Evolutionary conservation across 2,329 filamentous ascomycete species (phyloP), one percentile per base, ranked within the genome.

Genomic region (Capronia americana): DNA sequence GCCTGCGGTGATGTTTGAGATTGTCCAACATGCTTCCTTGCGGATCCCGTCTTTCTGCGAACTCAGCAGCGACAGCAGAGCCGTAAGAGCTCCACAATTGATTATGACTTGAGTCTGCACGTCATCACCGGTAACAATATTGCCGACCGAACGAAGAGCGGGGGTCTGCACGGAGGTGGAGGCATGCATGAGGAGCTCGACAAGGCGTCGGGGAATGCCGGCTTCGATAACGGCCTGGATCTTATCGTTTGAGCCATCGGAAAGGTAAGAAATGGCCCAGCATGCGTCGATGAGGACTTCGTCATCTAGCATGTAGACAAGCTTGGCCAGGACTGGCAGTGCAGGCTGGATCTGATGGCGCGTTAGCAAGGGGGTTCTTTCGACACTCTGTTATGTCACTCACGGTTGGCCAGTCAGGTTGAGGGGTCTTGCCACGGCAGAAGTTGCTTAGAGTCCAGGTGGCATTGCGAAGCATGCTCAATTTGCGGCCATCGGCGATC

Each of bases 371-470:
- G 74, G 24, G 20, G 20, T 17, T 74, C 73, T 44, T 67, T 57
- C 10, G 26, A 55, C 56, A 51, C 44, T 41, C 61, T 64, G 63
- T 57, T 26, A 20, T 57, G 23, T 12, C 56, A 86, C 92, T 81
- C 86, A 97, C 93, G 44, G 92, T 97, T 77, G 89, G 88, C 95
- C 95, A 99, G 78, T 99, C 95, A 55, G 95, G 95, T 83, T 99
- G 95, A 59, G 95, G 95, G 8, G 94, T 97, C 88, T 99, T 99
- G 82, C 95, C 95, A 85, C 95, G 92, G 84, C 95, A 99, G 84
- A 99, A 99, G 86, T 99, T 99, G 87, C 95, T 98, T 64, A 99
- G 84, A 53, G 95, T 99, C 95, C 95, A 99, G 26, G 95, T 99
- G 41, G 95, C 95, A 79, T 99, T 99, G 73, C 95, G 88, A 60